phyloP scores from a whole-genome alignment of 2,329 filamentous ascomycete genomes.

The Colletotrichum paranaense region DNA sequence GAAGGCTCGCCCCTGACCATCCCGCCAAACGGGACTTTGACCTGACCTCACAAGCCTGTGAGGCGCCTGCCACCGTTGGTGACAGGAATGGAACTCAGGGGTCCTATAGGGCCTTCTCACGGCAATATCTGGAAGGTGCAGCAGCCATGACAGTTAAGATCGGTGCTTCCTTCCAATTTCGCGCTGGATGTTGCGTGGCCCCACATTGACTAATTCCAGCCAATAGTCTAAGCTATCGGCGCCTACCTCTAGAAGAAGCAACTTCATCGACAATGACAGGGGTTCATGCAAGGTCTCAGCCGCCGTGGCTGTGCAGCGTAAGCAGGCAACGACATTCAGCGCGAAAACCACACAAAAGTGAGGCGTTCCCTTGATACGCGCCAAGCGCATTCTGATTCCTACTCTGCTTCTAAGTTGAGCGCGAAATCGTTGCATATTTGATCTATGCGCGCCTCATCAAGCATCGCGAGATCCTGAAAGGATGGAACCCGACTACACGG shows the following conservation, averaged over 20 bases:
- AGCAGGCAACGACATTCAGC: background rate
- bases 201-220: background rate
- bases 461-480: background rate
- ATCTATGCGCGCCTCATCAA: background rate
- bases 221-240: background rate
- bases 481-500: background rate
- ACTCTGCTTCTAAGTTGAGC: background rate
- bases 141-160: background rate
- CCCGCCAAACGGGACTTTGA: too few relatives aligned
- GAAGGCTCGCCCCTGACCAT: too few relatives aligned
- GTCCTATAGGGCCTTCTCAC: too few relatives aligned
- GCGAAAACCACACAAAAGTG: background rate
- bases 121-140: too few relatives aligned
- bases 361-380: background rate
- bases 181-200: background rate
- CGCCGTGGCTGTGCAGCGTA: background rate
- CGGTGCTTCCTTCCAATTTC: background rate
- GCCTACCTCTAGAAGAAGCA: too few relatives aligned
- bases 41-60: too few relatives aligned
- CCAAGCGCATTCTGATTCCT: background rate
- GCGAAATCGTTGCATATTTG: background rate
- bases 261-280: background rate
- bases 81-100: background rate
- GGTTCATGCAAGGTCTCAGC: background rate
- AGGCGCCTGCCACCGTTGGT: too few relatives aligned